Evolutionary conservation across 2,329 filamentous ascomycete genomes (phyloP).

Genomic region (Aspergillus udagawae): DNA sequence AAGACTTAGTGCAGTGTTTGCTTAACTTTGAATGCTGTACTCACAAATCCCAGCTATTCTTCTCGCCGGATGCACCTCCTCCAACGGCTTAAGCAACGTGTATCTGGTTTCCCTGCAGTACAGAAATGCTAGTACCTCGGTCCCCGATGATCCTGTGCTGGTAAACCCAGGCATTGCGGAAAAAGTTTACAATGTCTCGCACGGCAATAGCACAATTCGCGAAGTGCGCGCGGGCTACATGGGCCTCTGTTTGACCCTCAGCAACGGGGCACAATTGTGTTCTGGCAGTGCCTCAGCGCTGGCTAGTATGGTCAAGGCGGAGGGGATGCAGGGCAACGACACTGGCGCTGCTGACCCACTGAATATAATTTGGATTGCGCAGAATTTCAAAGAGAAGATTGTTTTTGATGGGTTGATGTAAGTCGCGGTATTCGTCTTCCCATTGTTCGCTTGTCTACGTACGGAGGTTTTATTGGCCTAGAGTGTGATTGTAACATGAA

Average conservation of each 20-base stretch:
- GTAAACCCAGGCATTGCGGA: conserved; percentile 8
- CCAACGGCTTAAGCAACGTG: conserved; percentile 6
- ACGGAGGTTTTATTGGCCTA: too few species aligned
- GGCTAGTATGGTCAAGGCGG: conserved; percentile 2
- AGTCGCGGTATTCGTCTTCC: not conserved
- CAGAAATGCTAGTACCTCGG: not conserved
- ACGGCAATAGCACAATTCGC: conserved; percentile 2
- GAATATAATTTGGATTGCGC: conserved; percentile 14
- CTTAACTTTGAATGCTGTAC: not conserved
- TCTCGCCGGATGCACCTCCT: conserved; percentile 10
- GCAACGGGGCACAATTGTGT: conserved; percentile 2
- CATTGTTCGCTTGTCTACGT: not conserved
- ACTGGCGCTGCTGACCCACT: conserved; percentile 5
- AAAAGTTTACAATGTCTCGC: conserved; percentile 7
- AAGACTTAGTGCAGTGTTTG: not conserved
- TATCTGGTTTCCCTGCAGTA: conserved; percentile 12
- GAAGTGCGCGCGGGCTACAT: conserved; percentile 13
- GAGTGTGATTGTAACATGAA: too few species aligned
- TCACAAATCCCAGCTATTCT: conserved; percentile 2
- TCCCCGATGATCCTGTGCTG: not conserved
- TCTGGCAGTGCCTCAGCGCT: conserved; percentile 3
- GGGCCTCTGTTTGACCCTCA: conserved; percentile 9
- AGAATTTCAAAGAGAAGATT: conserved; percentile 12
- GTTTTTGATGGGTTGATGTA: conserved; percentile 15
- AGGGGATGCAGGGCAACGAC: not conserved